Base-by-base conservation (phyloP, 306 rosid genomes). In the Oxytropis ochrocephala region DNA sequence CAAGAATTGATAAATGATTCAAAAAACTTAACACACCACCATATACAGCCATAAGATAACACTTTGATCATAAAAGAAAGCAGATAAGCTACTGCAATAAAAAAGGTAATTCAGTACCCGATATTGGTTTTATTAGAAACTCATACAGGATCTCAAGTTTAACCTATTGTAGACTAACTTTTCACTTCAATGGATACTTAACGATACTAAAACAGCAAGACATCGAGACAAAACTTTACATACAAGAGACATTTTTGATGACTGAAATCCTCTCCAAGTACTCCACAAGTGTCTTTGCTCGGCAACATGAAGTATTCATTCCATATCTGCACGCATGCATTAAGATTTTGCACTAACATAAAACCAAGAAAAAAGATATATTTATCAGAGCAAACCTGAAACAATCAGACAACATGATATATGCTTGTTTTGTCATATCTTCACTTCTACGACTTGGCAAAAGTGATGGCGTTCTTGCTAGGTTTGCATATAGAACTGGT, bases 401-500 rank as follows among this genome's bases (percentile, higher is more conserved):
- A 84, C 91, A 85, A 76, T 93, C 98, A 21, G 98, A 83, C 76
- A 90, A 62, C 98, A 93, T 86, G 80, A 69, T 81, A 80, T 80
- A 79, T 54, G 98, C 96, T 73, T 80, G 89, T 78, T 80, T 90
- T 27, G 59, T 79, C 87, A 86, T 95, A 53, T 82, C 94, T 73
- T 79, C 91, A 76, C 85, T 93, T 82, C 86, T 86, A 78, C 79
- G 84, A 74, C 81, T 85, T 0, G 98, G 98, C 81, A 93, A 90
- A 84, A 93, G 97, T 57, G 94, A 88, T 8, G 98, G 98, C 11
- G 57, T 75, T 78, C 85, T 81, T 70, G 87, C 79, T 69, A 88
- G 85, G 74, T 93, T 90, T 75, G 91, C 97, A 82, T 75, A 80
- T 24, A 93, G 79, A 86, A 80, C 98, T 93, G 86, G 71, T 78